These are phyloP conservation scores for Boletales sp. DNA, from an alignment of 768 basidiomycete species.

Conservation along the genomic window DNA sequence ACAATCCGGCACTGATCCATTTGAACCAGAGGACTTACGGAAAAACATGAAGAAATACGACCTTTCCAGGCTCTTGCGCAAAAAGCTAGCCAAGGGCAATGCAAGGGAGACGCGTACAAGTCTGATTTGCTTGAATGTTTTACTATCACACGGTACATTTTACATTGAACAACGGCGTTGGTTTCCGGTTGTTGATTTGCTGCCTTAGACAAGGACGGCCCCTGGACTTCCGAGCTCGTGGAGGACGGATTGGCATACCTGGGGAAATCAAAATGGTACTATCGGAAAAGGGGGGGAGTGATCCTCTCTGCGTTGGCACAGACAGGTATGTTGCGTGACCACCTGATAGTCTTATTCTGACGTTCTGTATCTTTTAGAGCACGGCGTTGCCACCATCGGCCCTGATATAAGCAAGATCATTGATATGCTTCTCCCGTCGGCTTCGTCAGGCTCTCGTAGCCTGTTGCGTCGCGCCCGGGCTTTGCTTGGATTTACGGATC, in stretches of 20 bases:
- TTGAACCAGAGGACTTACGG: neutral
- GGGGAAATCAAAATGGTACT: slow-evolving; percentile 4
- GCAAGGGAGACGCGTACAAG: slow-evolving; percentile 4
- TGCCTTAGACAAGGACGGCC: neutral
- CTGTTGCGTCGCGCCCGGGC: too few relatives aligned
- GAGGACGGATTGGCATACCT: neutral
- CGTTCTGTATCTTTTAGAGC: neutral
- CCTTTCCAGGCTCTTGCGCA: slow-evolving; percentile 1
- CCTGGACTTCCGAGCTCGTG: neutral
- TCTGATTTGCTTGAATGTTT: slow-evolving; percentile 3
- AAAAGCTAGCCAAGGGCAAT: neutral
- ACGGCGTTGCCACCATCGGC: slow-evolving; percentile 7
- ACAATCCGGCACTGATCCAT: neutral
- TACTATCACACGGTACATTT: neutral
- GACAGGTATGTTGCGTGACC: neutral
- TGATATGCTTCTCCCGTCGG: slow-evolving; percentile 13
- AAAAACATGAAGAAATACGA: neutral
- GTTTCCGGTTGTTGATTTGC: neutral
- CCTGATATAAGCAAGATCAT: neutral
- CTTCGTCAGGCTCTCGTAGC: neutral
- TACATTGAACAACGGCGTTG: too few relatives aligned
- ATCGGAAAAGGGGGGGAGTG: slow-evolving; percentile 18
- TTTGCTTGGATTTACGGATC: too few relatives aligned
- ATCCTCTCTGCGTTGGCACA: slow-evolving; percentile 17
- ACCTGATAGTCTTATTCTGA: neutral